phyloP scores from a whole-genome alignment of 2,329 filamentous ascomycete genomes.

The Aspergillus ustus region DNA sequence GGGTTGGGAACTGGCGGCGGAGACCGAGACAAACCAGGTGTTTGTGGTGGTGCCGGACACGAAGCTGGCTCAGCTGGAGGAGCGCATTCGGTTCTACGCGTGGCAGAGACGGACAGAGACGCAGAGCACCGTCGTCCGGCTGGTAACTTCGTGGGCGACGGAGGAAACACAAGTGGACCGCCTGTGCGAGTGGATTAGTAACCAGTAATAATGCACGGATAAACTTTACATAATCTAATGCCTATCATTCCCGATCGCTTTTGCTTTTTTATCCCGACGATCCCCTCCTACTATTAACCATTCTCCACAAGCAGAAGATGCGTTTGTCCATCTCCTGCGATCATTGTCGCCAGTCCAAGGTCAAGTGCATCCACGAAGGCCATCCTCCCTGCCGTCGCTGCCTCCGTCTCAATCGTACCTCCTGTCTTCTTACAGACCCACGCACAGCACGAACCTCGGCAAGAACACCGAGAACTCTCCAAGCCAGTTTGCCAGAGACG shows the following conservation, averaged over 20 bases:
- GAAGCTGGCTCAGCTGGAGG: constrained; percentile 47
- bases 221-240: neutral
- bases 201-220: neutral
- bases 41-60: constrained; percentile 51
- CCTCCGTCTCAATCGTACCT: constrained; percentile 27
- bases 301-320: constrained; percentile 25
- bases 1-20: constrained; percentile 50
- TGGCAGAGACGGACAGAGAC: constrained; percentile 52
- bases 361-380: constrained; percentile 43
- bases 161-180: constrained; percentile 48
- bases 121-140: constrained; percentile 47
- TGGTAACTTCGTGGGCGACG: constrained; percentile 59
- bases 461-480: constrained; percentile 4
- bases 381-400: constrained; percentile 41
- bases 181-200: constrained; percentile 23
- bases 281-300: constrained; percentile 7
- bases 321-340: constrained; percentile 43
- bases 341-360: constrained; percentile 41
- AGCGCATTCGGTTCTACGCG: constrained; percentile 53
- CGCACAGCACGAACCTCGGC: constrained; percentile 23
- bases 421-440: constrained; percentile 38
- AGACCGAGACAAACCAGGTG: constrained; percentile 58
- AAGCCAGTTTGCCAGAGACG: neutral
- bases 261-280: neutral
- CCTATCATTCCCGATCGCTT: neutral